phyloP scores from a whole-genome alignment of 176 grass and related monocot genomes.

The Cenchrus americanus region DNA sequence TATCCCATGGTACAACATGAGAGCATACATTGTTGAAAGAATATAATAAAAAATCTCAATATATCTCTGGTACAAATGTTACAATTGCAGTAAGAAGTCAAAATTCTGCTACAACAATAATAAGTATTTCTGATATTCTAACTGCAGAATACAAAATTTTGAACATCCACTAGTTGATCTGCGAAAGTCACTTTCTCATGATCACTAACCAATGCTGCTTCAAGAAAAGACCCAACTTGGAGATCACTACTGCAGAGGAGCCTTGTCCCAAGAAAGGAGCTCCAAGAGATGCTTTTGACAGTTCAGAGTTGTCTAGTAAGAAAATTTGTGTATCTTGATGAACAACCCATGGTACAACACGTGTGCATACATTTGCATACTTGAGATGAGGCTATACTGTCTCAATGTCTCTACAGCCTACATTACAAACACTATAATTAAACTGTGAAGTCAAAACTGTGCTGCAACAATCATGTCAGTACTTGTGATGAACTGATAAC shows the following conservation, averaged over 20 bases:
- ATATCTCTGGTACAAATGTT: neutral
- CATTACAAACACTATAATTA: neutral
- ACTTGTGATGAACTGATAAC: neutral
- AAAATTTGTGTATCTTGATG: neutral
- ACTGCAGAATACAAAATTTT: neutral
- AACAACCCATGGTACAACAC: neutral
- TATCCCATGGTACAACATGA: neutral
- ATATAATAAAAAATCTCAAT: neutral
- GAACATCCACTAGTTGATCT: neutral
- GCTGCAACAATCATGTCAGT: neutral
- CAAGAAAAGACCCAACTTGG: too few relatives aligned
- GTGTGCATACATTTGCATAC: neutral
- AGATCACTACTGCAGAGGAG: too few relatives aligned
- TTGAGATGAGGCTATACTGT: neutral
- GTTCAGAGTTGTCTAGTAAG: neutral
- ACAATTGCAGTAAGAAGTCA: neutral
- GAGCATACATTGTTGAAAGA: neutral
- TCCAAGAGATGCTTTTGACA: constrained; percentile 8
- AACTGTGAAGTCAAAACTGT: neutral
- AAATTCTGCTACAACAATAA: constrained; percentile 14
- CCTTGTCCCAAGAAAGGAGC: neutral
- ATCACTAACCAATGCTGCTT: neutral
- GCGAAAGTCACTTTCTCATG: neutral
- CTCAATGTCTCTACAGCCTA: neutral
- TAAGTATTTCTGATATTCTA: neutral